A percentile compares a stretch with the other conserved stretches of the same genome.
These are phyloP conservation scores for Chamaecyparis obtusa DNA, from an alignment of 75 land plant genomes.

Conservation along the genomic window DNA sequence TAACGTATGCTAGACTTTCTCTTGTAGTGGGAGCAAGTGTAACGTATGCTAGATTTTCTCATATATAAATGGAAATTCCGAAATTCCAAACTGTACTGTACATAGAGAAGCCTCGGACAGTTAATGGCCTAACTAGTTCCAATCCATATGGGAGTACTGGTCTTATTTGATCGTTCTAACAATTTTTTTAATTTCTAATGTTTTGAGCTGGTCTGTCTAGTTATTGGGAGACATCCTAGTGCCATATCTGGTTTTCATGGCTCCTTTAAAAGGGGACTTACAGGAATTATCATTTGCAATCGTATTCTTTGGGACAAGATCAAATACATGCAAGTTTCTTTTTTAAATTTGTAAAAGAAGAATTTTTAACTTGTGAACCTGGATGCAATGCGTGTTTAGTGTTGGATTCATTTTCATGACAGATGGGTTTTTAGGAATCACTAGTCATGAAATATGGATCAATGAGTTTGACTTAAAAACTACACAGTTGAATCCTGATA, in stretches of 20 bases:
- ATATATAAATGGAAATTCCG: background rate
- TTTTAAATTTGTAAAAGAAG: no score
- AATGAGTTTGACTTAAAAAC: no score
- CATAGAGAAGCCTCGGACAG: background rate
- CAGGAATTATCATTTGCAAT: no score
- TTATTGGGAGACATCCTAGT: background rate
- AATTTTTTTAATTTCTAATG: background rate
- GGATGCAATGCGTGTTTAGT: no score
- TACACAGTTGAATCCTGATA: no score
- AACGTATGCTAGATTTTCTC: slow-evolving; percentile 6
- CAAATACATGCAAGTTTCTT: no score
- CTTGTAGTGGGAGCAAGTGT: background rate
- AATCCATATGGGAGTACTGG: background rate
- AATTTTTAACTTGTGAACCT: no score
- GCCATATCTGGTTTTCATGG: background rate
- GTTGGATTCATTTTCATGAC: no score
- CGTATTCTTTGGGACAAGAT: no score
- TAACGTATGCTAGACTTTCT: slow-evolving; percentile 8
- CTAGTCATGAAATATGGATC: no score
- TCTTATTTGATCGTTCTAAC: background rate
- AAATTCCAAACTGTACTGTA: background rate
- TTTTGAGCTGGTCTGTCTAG: background rate
- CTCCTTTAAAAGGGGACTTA: background rate
- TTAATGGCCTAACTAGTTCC: background rate
- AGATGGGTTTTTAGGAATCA: no score